Evolutionary conservation across 441 rosid genomes (phyloP).

Genomic region (Cnidoscolus chayamansa): DNA sequence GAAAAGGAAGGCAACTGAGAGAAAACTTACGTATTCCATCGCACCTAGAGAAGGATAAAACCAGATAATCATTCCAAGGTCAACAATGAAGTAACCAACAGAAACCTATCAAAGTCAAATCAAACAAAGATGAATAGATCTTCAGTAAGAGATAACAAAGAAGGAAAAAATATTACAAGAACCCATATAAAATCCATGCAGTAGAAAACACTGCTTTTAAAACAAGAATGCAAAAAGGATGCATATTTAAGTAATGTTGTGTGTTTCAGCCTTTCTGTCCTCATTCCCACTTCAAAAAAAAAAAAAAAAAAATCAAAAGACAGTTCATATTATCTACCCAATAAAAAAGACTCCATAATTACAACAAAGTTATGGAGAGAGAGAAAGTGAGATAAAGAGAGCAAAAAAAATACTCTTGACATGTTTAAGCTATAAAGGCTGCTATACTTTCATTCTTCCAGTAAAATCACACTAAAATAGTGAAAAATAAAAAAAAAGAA

Average conservation of each 20-base stretch:
- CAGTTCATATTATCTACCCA: background rate
- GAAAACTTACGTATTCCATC: slow-evolving; percentile 40
- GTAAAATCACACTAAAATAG: background rate
- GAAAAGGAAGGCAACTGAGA: background rate
- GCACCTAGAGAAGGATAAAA: slow-evolving; percentile 50
- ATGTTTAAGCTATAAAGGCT: background rate
- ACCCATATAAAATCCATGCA: background rate
- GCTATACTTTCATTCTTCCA: background rate
- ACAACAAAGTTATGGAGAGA: background rate
- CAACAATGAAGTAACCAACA: slow-evolving; percentile 47
- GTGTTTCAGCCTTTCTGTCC: slow-evolving; percentile 1
- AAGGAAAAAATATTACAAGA: background rate
- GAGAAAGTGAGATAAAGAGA: background rate
- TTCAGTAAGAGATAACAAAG: background rate
- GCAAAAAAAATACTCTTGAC: background rate
- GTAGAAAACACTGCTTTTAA: background rate
- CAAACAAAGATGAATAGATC: background rate
- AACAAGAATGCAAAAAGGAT: background rate
- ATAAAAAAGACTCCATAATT: background rate
- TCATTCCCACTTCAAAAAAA: background rate
- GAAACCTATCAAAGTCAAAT: slow-evolving; percentile 33
- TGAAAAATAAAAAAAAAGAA: background rate
- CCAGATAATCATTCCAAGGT: slow-evolving; percentile 47
- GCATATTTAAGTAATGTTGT: background rate
- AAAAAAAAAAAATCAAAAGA: background rate